phyloP scores from a whole-genome alignment of 352 stramenopile species.

The Phytopythium litorale region DNA sequence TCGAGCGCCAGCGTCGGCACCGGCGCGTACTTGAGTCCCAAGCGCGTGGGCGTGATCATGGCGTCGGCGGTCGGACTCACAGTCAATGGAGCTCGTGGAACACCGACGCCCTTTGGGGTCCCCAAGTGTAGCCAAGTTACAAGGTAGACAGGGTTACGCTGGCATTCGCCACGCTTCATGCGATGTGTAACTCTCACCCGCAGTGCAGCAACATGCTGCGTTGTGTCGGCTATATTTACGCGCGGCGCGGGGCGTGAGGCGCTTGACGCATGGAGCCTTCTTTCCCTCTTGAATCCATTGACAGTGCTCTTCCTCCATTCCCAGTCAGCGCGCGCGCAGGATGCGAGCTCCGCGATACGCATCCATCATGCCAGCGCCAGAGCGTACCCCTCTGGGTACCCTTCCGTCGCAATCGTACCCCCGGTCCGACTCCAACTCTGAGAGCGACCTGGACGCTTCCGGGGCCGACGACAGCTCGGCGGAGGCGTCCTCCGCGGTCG shows the following conservation, averaged over 20 bases:
- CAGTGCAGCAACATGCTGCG: neutral
- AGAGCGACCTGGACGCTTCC: neutral
- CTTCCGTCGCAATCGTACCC: neutral
- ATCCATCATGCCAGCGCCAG: conserved; percentile 5
- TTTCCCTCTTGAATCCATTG: neutral
- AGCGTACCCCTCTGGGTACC: conserved; percentile 7
- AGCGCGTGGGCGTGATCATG: conserved; percentile 75
- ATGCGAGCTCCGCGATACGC: conserved; percentile 7
- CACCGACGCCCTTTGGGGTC: conserved; percentile 1
- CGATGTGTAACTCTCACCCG: neutral
- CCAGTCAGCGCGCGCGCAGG: neutral
- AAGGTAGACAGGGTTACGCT: neutral
- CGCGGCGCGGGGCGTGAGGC: neutral
- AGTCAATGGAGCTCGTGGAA: neutral
- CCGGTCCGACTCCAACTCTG: conserved; percentile 14
- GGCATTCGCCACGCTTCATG: neutral
- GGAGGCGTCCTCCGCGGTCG: neutral
- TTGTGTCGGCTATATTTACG: conserved; percentile 1
- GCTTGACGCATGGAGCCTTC: neutral
- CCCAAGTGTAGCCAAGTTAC: neutral
- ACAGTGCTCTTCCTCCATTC: neutral
- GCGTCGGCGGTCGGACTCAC: neutral
- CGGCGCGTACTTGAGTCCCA: conserved; percentile 80
- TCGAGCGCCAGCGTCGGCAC: conserved; percentile 78
- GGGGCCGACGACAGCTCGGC: neutral